Evolutionary conservation across 352 stramenopile genomes (phyloP).

Genomic region (Phytophthora niederhauseri): DNA sequence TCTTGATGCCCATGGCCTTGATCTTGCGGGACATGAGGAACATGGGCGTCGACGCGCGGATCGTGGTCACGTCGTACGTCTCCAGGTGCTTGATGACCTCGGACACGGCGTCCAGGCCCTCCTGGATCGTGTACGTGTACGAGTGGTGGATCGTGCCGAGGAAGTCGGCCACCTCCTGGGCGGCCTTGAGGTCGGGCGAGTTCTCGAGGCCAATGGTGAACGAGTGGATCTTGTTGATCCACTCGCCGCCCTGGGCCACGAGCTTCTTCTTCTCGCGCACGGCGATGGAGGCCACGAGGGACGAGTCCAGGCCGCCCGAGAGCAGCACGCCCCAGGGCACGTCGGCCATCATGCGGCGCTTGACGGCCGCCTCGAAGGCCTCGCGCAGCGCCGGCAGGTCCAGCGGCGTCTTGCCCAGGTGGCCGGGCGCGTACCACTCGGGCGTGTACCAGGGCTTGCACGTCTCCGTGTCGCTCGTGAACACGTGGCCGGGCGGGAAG

Average conservation of each 20-base stretch:
- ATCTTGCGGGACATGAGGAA: constrained; percentile 99
- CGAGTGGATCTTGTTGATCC: constrained; percentile 96
- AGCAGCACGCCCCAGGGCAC: constrained; percentile 99
- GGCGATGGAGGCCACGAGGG: constrained; percentile 97
- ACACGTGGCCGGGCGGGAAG: constrained; percentile 93
- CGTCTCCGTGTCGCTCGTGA: constrained; percentile 83
- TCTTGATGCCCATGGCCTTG: constrained; percentile 99
- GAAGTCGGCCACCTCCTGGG: constrained; percentile 97
- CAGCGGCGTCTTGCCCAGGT: constrained; percentile 65
- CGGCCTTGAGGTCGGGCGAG: constrained; percentile 96
- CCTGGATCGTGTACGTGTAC: constrained; percentile 99
- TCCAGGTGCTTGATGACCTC: constrained; percentile 98
- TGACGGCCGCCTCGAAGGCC: constrained; percentile 95
- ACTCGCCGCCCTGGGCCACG: constrained; percentile 76
- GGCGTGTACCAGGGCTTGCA: constrained; percentile 97
- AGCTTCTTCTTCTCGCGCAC: constrained; percentile 92
- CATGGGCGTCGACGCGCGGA: constrained; percentile 99
- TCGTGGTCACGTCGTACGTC: constrained; percentile 99
- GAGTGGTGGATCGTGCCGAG: constrained; percentile 98
- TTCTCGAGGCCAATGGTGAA: constrained; percentile 98
- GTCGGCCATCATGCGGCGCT: constrained; percentile 98
- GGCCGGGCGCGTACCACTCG: constrained; percentile 87
- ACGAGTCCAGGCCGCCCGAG: constrained; percentile 98
- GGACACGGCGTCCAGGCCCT: constrained; percentile 97
- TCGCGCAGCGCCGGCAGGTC: constrained; percentile 84